A percentile compares a stretch with the other conserved stretches of the same genome.
Conservation (phyloP, 2,329 filamentous ascomycete species). For the Fusarium hostae region DNA sequence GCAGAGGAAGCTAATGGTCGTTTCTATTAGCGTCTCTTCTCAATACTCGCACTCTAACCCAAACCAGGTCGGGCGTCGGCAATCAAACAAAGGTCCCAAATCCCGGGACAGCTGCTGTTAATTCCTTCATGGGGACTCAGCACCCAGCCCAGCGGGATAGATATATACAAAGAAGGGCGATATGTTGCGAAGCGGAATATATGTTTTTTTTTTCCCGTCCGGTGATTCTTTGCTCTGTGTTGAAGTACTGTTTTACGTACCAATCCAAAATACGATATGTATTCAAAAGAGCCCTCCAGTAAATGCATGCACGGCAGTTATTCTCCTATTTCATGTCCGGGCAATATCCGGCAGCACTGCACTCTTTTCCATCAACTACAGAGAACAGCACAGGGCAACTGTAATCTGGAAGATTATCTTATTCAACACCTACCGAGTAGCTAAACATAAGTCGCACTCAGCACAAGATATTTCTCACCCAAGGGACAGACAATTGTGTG, state of each 20-base stretch:
- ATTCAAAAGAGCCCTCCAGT: background rate
- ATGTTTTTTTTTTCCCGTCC: too few relatives aligned
- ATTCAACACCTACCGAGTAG: background rate
- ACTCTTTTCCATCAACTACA: background rate
- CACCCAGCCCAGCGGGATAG: background rate
- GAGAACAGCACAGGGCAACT: constrained; percentile 9
- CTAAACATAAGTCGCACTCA: constrained; percentile 7
- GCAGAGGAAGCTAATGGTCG: background rate
- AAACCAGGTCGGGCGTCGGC: constrained; percentile 16
- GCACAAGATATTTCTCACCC: background rate
- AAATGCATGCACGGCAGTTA: constrained; percentile 16
- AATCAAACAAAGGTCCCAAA: constrained; percentile 22
- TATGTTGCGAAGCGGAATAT: background rate
- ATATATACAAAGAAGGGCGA: background rate
- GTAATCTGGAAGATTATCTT: background rate
- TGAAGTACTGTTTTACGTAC: background rate
- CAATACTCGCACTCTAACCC: constrained; percentile 11
- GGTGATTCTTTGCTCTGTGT: background rate
- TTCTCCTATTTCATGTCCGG: constrained; percentile 20
- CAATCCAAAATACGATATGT: background rate
- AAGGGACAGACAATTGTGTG: constrained; percentile 20
- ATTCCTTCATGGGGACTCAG: constrained; percentile 16
- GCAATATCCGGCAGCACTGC: constrained; percentile 30
- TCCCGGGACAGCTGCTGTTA: constrained; percentile 18
- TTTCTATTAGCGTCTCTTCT: constrained; percentile 12